Evolutionary conservation across 257 asterid genomes (phyloP), one percentile per base, ranked within the genome.

Genomic region (Lithospermum erythrorhizon): DNA sequence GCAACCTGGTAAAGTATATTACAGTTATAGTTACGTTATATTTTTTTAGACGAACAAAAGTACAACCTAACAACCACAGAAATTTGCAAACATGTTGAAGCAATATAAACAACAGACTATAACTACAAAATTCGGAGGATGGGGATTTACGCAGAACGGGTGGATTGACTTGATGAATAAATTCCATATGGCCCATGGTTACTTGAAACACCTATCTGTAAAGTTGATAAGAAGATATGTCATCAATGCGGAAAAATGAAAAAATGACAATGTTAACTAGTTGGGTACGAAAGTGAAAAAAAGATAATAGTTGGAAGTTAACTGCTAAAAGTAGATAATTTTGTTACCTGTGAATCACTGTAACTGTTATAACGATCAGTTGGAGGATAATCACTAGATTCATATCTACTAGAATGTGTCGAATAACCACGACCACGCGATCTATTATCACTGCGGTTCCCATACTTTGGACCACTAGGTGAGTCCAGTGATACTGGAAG

Each of bases 341-440:
- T 57, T 21, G 52, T 29, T 79, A 84, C 97, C 97, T 81, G 84
- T 56, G 89, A 64, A 65, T 74, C 69, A n/a, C 80, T 81, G 70
- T 71, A 79, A 70, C 63, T 68, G 54, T 75, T 73, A 65, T 78
- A 81, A 67, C 65, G 70, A 66, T 76, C 80, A 35, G 62, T 55
- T 55, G 74, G 80, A 53, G 77, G 67, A 67, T 61, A 67, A 56
- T 30, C 65, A 55, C 70, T 79, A 45, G 82, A 72, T 67, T 75
- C 81, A 76, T 80, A 74, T 55, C 81, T 85, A 59, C 76, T 77
- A 5, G 81, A 54, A 67, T 75, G 74, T 57, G 72, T 59, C 19
- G 90, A 73, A 72, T 81, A 63, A 56, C 83, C 87, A 60, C 61
- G 82, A 59, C 68, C 71, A 23, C 75, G 84, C 3, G 73, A 59